These are phyloP conservation scores for Speleostelium caveatum DNA, from an alignment of 78 protist genomes.

Conservation along the genomic window DNA sequence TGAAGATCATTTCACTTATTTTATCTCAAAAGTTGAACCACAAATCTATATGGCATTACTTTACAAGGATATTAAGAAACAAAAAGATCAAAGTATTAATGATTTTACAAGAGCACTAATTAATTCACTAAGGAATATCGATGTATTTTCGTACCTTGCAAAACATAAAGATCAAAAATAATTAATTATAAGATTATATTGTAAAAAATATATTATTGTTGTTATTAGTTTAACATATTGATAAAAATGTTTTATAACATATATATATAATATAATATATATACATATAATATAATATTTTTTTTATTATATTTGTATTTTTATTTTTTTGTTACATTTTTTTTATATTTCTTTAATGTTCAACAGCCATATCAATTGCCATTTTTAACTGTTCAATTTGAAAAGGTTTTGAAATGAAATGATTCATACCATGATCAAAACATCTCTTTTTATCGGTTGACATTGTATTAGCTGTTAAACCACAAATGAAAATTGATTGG, in stretches of 20 bases:
- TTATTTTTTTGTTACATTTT: conserved; percentile 1
- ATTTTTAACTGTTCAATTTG: conserved; percentile 45
- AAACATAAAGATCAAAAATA: conserved; percentile 6
- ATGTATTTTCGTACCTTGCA: conserved; percentile 9
- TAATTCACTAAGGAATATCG: conserved; percentile 15
- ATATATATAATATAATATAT: too few relatives aligned
- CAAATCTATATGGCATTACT: conserved; percentile 21
- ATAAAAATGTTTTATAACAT: not conserved
- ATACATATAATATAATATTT: not conserved
- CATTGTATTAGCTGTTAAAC: conserved; percentile 75
- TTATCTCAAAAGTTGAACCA: conserved; percentile 26
- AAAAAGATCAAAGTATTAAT: conserved; percentile 44
- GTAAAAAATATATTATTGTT: too few relatives aligned
- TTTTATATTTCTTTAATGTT: conserved; percentile 28
- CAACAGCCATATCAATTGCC: conserved; percentile 75
- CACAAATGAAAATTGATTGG: conserved; percentile 67
- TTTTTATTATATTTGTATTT: not conserved
- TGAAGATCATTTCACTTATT: conserved; percentile 42
- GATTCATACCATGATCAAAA: conserved; percentile 80
- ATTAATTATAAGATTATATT: not conserved
- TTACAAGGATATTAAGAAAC: conserved; percentile 57
- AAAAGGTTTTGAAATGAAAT: conserved; percentile 78
- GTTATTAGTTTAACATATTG: too few relatives aligned
- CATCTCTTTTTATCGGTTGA: conserved; percentile 72
- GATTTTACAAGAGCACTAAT: conserved; percentile 33